Evolutionary conservation across 352 stramenopile genomes (phyloP), one percentile per base, ranked within the genome.

Genomic region (Lagenidium sp.): DNA sequence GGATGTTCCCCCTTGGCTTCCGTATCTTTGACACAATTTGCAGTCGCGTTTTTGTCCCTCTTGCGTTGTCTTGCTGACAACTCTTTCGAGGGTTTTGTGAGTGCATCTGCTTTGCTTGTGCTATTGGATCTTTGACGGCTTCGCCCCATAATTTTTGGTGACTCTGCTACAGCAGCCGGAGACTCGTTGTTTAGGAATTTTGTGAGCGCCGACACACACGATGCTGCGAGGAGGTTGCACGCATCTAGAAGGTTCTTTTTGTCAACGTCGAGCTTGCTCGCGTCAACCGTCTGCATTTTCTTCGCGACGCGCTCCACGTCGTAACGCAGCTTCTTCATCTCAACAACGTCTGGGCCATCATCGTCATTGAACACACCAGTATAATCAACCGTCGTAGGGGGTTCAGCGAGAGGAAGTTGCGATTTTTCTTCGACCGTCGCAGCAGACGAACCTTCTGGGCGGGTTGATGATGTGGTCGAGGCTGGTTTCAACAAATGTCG

Each of bases 271-370:
- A 31, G 58, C 50, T 11, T 59, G 36, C 23, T 45, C 50, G n/a
- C 45, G 41, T 22, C 45, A 12, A 19, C 46, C 22, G 75, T 68
- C 12, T 56, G 36, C 43, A 74, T 34, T 21, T 76, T 54, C 16
- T 72, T 68, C 19, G 72, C 70, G 19, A 70, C 64, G 22, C 63
- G 28, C 10, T 67, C 64, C 12, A 89, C 82, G 42, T 85, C 70
- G 44, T 83, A 57, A 2, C 70, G 63, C 26, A 89, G 64, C 38
- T 75, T 80, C 45, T 89, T 89, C 65, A 89, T 83, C 37, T 82
- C 66, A 12, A 74, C 53, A 5, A 85, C 47, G 16, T 85, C 65
- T 1, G 66, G 54, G 2, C 68, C 42, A n/a, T 85, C 70, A 4
- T 53, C 64, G 1, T 50, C 59, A 36, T 78, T 61, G 24, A 61